Percentiles rank a stretch among this genome's conserved stretches.
These are phyloP conservation scores for Camelina sativa DNA, from an alignment of 345 rosid species.

Conservation along the genomic window DNA sequence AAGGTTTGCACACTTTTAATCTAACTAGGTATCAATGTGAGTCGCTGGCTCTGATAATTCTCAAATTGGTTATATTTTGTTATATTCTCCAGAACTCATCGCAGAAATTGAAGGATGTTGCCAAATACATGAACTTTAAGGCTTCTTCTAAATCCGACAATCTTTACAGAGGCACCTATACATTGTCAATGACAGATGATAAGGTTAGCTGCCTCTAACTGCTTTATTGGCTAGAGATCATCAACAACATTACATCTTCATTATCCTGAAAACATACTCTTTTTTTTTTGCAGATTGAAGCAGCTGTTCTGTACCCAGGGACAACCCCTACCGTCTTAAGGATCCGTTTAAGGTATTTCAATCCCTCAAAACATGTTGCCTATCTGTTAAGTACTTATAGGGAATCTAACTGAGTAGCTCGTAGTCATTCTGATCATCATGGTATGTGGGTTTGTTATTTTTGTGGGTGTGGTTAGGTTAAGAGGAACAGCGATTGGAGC, in stretches of 20 bases:
- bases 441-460: background rate
- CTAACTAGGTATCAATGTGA: constrained; percentile 2
- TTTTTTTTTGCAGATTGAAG: constrained; percentile 73
- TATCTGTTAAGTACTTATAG: no score
- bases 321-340: constrained; percentile 77
- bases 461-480: constrained; percentile 50
- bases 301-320: constrained; percentile 85
- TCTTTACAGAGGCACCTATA: constrained; percentile 76
- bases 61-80: background rate
- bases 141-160: constrained; percentile 70
- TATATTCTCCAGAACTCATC: constrained; percentile 69
- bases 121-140: constrained; percentile 77
- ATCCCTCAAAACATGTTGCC: no score
- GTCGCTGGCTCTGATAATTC: constrained; percentile 1
- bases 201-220: constrained; percentile 52
- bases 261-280: constrained; percentile 10
- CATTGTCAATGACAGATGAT: constrained; percentile 67
- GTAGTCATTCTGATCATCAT: background rate
- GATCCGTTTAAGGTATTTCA: constrained; percentile 75
- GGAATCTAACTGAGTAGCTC: no score
- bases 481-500: constrained; percentile 86
- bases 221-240: background rate
- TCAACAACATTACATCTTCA: constrained; percentile 15
- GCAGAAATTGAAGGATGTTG: constrained; percentile 87
- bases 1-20: constrained; percentile 53